Percentiles rank a stretch among this genome's conserved stretches.
Evolutionary conservation across 2,329 filamentous ascomycete genomes (phyloP).

Genomic region (Fusarium tuaranense): DNA sequence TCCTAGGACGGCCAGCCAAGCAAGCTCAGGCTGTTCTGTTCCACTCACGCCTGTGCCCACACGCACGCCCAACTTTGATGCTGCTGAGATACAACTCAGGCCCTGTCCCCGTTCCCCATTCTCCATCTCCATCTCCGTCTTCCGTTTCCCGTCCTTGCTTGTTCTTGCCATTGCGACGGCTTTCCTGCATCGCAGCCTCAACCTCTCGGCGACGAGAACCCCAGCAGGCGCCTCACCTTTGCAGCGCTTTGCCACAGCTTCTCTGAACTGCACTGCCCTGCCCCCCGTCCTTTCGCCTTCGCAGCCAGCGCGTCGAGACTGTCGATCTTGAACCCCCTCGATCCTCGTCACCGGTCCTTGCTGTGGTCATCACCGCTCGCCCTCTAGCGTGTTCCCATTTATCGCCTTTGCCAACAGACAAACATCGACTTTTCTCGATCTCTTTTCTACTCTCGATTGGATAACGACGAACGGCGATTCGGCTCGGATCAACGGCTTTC

Average conservation of each 20-base stretch:
- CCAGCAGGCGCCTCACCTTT: slow-evolving; percentile 14
- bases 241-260: slow-evolving; percentile 23
- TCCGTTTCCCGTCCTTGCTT: slow-evolving; percentile 37
- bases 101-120: slow-evolving; percentile 42
- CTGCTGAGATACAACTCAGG: slow-evolving; percentile 45
- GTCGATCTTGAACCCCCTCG: slow-evolving; percentile 6
- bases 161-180: slow-evolving; percentile 45
- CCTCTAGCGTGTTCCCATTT: slow-evolving; percentile 18
- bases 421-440: neutral
- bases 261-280: neutral
- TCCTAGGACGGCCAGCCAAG: slow-evolving; percentile 27
- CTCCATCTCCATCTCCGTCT: slow-evolving; percentile 27
- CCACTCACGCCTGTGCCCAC: slow-evolving; percentile 42
- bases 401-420: neutral
- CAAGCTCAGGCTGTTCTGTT: slow-evolving; percentile 38
- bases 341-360: slow-evolving; percentile 21
- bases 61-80: slow-evolving; percentile 42
- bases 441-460: slow-evolving; percentile 8
- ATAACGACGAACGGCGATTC: slow-evolving; percentile 22
- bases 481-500: slow-evolving; percentile 33
- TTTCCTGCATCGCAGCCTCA: slow-evolving; percentile 37
- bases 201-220: slow-evolving; percentile 25
- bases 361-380: slow-evolving; percentile 17
- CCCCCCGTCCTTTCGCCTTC: slow-evolving; percentile 7
- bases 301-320: slow-evolving; percentile 25